These are phyloP conservation scores for Vaccinium macrocarpon DNA, from an alignment of 148 eudicot genomes.

Conservation along the genomic window DNA sequence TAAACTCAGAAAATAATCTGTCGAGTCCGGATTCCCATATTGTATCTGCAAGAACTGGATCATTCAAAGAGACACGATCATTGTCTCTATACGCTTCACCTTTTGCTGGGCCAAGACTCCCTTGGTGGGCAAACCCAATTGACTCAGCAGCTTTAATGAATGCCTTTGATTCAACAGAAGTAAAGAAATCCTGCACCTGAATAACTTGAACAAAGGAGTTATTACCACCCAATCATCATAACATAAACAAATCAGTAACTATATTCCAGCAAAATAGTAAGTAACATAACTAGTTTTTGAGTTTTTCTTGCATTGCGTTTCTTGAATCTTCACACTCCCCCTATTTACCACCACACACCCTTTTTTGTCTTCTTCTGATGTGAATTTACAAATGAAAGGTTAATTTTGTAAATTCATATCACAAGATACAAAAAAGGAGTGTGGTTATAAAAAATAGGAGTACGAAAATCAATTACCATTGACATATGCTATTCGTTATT, in stretches of 20 bases:
- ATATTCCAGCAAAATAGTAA: neutral
- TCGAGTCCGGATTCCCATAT: slow-evolving; percentile 82
- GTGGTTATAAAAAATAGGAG: no score
- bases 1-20: slow-evolving; percentile 53
- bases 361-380: no score
- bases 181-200: slow-evolving; percentile 71
- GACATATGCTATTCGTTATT: no score
- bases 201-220: slow-evolving; percentile 27
- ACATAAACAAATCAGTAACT: neutral
- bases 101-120: slow-evolving; percentile 85
- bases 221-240: slow-evolving; percentile 10
- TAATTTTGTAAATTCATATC: no score
- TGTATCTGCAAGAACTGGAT: slow-evolving; percentile 64
- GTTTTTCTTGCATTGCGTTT: neutral
- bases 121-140: slow-evolving; percentile 88
- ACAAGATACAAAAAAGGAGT: no score
- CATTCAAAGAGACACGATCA: slow-evolving; percentile 74
- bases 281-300: neutral
- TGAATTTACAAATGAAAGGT: no score
- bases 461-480: no score
- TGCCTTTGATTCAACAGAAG: slow-evolving; percentile 71
- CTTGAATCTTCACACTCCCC: neutral
- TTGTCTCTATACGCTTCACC: slow-evolving; percentile 98
- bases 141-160: slow-evolving; percentile 75
- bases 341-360: no score